Evolutionary conservation across 208 protist species (phyloP).

Genomic region (Trichomonas gallinae): DNA sequence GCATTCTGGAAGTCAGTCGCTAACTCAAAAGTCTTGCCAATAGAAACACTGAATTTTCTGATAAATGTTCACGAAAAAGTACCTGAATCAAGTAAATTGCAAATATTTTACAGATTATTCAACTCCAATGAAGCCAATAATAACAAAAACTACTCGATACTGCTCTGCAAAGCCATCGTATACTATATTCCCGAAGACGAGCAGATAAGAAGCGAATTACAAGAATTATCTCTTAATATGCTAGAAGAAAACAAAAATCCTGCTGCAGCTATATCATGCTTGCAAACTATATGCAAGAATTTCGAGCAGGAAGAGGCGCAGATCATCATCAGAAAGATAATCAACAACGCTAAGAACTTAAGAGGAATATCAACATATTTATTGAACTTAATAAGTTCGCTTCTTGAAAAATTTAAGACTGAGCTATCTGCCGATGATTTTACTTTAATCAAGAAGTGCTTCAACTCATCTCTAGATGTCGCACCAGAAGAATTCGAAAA

Average conservation of each 20-base stretch:
- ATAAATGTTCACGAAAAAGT: background rate
- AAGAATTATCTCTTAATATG: background rate
- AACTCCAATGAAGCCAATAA: background rate
- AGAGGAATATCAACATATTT: background rate
- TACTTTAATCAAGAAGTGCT: background rate
- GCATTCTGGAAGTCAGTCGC: background rate
- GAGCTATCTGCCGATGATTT: background rate
- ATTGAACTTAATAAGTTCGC: background rate
- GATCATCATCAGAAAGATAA: background rate
- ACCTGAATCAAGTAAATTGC: background rate
- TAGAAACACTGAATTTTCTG: background rate
- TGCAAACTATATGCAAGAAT: background rate
- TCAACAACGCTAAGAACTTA: background rate
- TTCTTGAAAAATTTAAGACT: background rate
- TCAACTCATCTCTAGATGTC: background rate
- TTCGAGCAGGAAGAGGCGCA: background rate
- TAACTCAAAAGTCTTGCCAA: background rate
- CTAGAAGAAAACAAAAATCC: background rate
- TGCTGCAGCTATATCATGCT: background rate
- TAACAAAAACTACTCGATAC: background rate
- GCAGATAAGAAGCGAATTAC: background rate
- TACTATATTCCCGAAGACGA: background rate
- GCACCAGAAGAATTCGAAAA: background rate
- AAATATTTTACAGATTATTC: background rate
- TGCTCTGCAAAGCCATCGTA: background rate